Evolutionary conservation across 2,329 filamentous ascomycete species (phyloP).

Genomic region (Ceratocystiopsis minuta): DNA sequence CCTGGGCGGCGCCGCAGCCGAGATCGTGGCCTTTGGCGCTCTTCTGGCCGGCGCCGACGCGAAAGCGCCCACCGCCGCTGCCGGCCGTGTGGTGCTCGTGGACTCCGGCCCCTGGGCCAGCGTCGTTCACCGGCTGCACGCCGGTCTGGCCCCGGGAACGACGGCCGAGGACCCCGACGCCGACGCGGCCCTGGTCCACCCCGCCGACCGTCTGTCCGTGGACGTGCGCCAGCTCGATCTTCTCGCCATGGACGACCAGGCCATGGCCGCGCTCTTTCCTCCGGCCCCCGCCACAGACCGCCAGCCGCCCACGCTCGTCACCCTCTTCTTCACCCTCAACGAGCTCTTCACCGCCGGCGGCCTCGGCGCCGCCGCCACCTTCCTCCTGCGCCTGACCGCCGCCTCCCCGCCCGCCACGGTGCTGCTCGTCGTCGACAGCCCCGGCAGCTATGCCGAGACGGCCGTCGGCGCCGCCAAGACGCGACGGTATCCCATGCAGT

Average conservation of each 20-base stretch:
- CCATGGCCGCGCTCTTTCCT: slow-evolving; percentile 16
- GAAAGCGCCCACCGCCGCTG: slow-evolving; percentile 4
- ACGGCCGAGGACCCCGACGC: slow-evolving; percentile 13
- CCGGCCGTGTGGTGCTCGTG: slow-evolving; percentile 41
- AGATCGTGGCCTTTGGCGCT: slow-evolving; percentile 37
- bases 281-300: slow-evolving; percentile 5
- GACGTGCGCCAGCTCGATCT: slow-evolving; percentile 31
- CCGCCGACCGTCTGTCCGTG: slow-evolving; percentile 18
- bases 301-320: slow-evolving; percentile 39
- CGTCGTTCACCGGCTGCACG: slow-evolving; percentile 41
- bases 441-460: slow-evolving; percentile 80
- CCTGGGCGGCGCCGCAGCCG: slow-evolving; percentile 40
- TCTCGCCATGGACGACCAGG: slow-evolving; percentile 21
- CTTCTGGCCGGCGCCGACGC: slow-evolving; percentile 17
- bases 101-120: slow-evolving; percentile 66
- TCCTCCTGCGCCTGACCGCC: slow-evolving; percentile 53
- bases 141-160: slow-evolving; percentile 21
- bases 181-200: slow-evolving; percentile 26
- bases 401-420: slow-evolving; percentile 39
- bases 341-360: slow-evolving; percentile 75
- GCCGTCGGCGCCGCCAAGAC: slow-evolving; percentile 39
- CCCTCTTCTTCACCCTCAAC: slow-evolving; percentile 85
- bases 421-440: slow-evolving; percentile 77
- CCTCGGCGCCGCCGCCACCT: slow-evolving; percentile 51
- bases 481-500: slow-evolving; percentile 78